phyloP scores from a whole-genome alignment of 345 rosid genomes.

The Populus nigra region DNA sequence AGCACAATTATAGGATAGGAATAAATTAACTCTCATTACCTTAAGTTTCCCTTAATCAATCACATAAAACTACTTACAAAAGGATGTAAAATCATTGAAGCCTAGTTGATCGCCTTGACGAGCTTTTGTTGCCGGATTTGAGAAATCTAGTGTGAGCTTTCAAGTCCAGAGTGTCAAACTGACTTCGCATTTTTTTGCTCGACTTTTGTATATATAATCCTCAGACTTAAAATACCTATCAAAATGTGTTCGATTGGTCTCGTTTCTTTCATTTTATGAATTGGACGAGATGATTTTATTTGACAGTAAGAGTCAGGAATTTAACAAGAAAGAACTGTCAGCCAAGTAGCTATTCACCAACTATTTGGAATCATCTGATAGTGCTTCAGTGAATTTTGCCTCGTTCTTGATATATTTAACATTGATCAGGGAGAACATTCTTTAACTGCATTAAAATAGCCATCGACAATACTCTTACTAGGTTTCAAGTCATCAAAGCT shows the following conservation, averaged over 20 bases:
- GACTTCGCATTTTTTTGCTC: background rate
- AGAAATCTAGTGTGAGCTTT: background rate
- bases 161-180: background rate
- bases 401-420: background rate
- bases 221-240: no score
- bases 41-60: background rate
- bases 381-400: background rate
- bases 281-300: background rate
- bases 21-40: background rate
- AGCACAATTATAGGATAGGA: background rate
- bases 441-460: background rate
- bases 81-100: constrained; percentile 21
- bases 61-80: no score
- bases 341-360: background rate
- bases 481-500: background rate
- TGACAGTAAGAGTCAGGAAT: background rate
- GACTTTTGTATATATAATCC: background rate
- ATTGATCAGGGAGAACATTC: background rate
- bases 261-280: background rate
- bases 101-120: background rate
- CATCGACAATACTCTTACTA: background rate
- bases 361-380: background rate
- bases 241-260: background rate
- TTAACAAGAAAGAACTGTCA: background rate
- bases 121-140: background rate